Evolutionary conservation across 2,329 filamentous ascomycete species (phyloP).

Genomic region (Sarocladiaceae sp.): DNA sequence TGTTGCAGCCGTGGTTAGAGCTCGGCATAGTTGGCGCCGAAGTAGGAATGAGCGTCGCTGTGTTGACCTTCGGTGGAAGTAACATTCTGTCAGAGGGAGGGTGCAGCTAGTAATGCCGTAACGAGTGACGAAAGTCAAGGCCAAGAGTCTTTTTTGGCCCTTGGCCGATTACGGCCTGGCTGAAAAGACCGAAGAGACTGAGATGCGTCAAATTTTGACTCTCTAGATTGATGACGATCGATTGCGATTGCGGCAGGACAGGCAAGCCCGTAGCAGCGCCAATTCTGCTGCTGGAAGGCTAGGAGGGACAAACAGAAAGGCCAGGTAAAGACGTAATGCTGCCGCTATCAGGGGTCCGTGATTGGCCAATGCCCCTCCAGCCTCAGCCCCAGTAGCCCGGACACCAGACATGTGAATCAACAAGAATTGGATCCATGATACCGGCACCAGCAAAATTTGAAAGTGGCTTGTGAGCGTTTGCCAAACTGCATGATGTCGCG

Average conservation of each 20-base stretch:
- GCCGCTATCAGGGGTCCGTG: conserved; percentile 22
- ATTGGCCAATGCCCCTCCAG: conserved; percentile 28
- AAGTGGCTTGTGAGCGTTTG: no score
- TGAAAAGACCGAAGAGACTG: not conserved
- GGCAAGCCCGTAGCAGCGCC: not conserved
- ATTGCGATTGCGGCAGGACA: not conserved
- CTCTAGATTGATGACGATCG: not conserved
- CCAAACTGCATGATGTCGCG: no score
- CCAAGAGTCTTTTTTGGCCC: no score
- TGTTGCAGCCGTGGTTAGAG: conserved; percentile 2
- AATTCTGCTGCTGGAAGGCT: not conserved
- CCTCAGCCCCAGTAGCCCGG: not conserved
- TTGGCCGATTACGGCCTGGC: not conserved
- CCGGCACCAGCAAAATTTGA: no score
- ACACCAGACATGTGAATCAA: not conserved
- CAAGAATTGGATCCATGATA: no score
- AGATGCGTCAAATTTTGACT: not conserved
- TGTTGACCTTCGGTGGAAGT: not conserved
- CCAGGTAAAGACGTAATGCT: conserved; percentile 11
- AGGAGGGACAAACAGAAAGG: not conserved
- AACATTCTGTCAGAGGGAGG: not conserved
- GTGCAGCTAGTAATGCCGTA: conserved; percentile 7
- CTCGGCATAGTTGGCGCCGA: conserved; percentile 3
- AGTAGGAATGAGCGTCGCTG: not conserved
- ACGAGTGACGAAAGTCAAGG: no score